phyloP scores from a whole-genome alignment of 179 eudicot species.

The Spinacia oleracea region DNA sequence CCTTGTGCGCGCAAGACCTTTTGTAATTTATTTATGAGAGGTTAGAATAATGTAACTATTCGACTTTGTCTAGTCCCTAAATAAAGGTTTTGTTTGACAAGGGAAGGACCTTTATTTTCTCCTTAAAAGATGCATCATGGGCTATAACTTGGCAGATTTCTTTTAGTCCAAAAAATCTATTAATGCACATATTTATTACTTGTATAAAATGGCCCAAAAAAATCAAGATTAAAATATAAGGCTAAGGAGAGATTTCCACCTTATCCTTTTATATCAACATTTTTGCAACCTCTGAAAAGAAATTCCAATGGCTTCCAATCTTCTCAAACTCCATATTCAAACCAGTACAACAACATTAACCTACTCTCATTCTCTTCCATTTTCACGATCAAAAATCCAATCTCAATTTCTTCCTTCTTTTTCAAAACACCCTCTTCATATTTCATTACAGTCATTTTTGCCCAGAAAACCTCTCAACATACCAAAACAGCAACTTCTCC shows the following conservation, averaged over 20 bases:
- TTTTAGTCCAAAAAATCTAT: not conserved
- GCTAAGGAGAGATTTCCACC: slow-evolving; percentile 25
- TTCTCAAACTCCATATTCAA: slow-evolving; percentile 45
- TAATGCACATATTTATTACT: not conserved
- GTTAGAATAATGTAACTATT: too few species aligned
- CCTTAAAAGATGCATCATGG: not conserved
- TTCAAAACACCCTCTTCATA: slow-evolving; percentile 21
- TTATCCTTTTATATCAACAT: slow-evolving; percentile 28
- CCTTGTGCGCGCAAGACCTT: too few species aligned
- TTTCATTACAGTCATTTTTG: slow-evolving; percentile 11
- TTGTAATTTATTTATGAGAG: too few species aligned
- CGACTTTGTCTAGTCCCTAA: not conserved
- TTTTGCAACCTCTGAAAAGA: not conserved
- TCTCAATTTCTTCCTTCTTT: slow-evolving; percentile 17
- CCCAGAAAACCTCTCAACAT: slow-evolving; percentile 20
- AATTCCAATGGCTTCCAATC: slow-evolving; percentile 45
- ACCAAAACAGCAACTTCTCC: slow-evolving; percentile 26
- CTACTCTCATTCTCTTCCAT: slow-evolving; percentile 19
- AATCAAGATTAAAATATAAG: slow-evolving; percentile 22
- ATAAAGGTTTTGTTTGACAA: not conserved
- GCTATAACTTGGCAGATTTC: not conserved
- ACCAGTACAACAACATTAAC: slow-evolving; percentile 22
- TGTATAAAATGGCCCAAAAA: not conserved
- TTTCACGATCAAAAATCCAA: slow-evolving; percentile 26
- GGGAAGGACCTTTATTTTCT: not conserved